These are phyloP conservation scores for Cryphonectria carpinicola DNA, from an alignment of 2,329 filamentous ascomycete genomes.

Conservation along the genomic window DNA sequence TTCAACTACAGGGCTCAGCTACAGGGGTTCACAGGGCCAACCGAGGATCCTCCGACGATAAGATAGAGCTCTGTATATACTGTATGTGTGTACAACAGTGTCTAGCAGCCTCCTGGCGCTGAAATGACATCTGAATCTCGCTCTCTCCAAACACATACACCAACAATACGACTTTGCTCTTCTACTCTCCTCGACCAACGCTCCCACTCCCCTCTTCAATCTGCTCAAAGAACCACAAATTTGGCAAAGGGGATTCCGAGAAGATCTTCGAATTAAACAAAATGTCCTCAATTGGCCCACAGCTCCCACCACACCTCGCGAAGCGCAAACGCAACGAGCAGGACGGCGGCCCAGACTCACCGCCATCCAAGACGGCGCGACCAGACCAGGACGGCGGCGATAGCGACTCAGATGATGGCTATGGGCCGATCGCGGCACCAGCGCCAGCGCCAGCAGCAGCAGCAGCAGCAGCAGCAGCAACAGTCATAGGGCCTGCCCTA, in stretches of 20 bases:
- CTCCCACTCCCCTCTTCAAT: neutral
- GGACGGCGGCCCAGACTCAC: constrained; percentile 42
- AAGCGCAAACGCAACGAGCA: constrained; percentile 64
- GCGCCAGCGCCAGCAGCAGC: constrained; percentile 17
- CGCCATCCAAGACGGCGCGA: constrained; percentile 51
- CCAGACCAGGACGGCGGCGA: constrained; percentile 52
- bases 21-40: constrained; percentile 4
- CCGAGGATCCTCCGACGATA: constrained; percentile 11
- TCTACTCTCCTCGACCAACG: neutral
- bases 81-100: too few relatives aligned
- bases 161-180: neutral
- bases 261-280: constrained; percentile 18
- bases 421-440: constrained; percentile 43
- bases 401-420: constrained; percentile 45
- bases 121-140: constrained; percentile 6
- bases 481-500: neutral
- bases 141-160: constrained; percentile 1
- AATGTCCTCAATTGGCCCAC: constrained; percentile 73
- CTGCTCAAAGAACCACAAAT: neutral
- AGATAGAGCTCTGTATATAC: constrained; percentile 10
- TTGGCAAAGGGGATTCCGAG: neutral
- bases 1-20: constrained; percentile 21
- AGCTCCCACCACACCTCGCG: constrained; percentile 68
- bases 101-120: neutral
- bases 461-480: neutral